Conservation (phyloP, 345 rosid species). For the Brassica juncea region DNA sequence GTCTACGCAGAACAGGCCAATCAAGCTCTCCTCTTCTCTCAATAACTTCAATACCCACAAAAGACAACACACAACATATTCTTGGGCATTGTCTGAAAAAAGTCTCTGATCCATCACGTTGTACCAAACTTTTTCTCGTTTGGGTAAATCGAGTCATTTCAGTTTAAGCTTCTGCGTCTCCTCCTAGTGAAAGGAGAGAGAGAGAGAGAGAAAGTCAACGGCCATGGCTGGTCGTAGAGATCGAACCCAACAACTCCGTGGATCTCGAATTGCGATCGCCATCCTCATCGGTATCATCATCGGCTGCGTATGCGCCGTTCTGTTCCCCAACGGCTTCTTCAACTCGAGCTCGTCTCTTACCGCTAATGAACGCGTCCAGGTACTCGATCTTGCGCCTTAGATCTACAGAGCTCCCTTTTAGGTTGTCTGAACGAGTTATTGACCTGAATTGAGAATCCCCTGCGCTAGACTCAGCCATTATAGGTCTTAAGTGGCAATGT, state of each 20-base stretch:
- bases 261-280: slow-evolving; percentile 78
- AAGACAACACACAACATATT: background rate
- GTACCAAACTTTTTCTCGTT: background rate
- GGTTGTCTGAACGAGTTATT: background rate
- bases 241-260: slow-evolving; percentile 59
- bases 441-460: background rate
- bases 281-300: slow-evolving; percentile 64
- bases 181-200: slow-evolving; percentile 8
- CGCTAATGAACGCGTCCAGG: slow-evolving; percentile 52
- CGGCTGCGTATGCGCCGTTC: slow-evolving; percentile 69
- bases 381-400: slow-evolving; percentile 15
- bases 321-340: slow-evolving; percentile 74
- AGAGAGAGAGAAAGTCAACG: slow-evolving; percentile 30
- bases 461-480: slow-evolving; percentile 7
- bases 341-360: slow-evolving; percentile 36
- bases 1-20: slow-evolving; percentile 29
- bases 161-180: slow-evolving; percentile 12
- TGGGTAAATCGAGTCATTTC: background rate
- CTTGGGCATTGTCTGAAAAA: background rate
- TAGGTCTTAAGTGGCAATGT: background rate
- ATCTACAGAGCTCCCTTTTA: background rate
- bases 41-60: slow-evolving; percentile 27
- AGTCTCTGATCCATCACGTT: slow-evolving; percentile 30
- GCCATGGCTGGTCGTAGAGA: slow-evolving; percentile 77
- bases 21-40: slow-evolving; percentile 20